phyloP scores from a whole-genome alignment of 495 filamentous ascomycete genomes.

The Recurvomyces mirabilis region DNA sequence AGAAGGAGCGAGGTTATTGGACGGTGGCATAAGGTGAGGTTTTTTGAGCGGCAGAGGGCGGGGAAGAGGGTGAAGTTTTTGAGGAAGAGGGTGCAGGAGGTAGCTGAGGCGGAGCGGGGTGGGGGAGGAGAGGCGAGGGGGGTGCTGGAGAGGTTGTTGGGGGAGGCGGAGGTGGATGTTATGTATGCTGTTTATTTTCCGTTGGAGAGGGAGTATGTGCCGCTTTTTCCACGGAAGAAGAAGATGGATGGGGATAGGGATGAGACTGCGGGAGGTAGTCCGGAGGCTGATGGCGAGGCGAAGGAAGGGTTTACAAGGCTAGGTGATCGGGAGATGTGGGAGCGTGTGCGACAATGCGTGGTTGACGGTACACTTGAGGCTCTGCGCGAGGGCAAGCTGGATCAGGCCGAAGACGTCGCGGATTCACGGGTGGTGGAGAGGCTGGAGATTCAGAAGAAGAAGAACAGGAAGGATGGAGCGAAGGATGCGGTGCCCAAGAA shows the following conservation, averaged over 20 bases:
- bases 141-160: conserved; percentile 37
- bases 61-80: conserved; percentile 41
- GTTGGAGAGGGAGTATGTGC: conserved; percentile 64
- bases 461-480: not conserved
- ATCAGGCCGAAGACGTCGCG: conserved; percentile 18
- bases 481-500: not conserved
- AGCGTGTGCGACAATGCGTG: conserved; percentile 55
- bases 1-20: conserved; percentile 60
- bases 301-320: conserved; percentile 14
- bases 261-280: conserved; percentile 13
- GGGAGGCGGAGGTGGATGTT: conserved; percentile 63
- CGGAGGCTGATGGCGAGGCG: conserved; percentile 16
- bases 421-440: not conserved
- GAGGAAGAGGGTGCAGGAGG: conserved; percentile 19
- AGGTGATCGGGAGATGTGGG: conserved; percentile 55
- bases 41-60: conserved; percentile 85
- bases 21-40: conserved; percentile 90
- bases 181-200: conserved; percentile 79
- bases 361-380: conserved; percentile 46
- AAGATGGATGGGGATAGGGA: conserved; percentile 27
- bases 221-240: conserved; percentile 51
- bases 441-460: not conserved
- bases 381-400: conserved; percentile 39
- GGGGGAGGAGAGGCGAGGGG: conserved; percentile 35
- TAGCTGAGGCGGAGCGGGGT: conserved; percentile 37